phyloP scores from a whole-genome alignment of 2,329 filamentous ascomycete species.

The Monosporascus sp. region DNA sequence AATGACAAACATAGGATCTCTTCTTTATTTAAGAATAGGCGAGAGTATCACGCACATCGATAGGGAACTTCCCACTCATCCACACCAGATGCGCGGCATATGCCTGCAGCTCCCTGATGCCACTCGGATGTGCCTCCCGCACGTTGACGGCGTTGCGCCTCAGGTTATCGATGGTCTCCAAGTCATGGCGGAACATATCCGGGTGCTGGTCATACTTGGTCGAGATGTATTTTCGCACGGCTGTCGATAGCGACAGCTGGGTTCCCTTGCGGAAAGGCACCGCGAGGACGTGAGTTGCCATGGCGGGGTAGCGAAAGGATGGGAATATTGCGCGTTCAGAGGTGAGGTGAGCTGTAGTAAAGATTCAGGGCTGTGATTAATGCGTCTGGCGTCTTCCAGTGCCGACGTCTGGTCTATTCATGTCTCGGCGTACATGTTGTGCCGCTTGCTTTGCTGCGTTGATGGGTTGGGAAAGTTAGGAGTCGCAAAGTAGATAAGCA shows the following conservation, averaged over 20 bases:
- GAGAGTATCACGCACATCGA: constrained; percentile 59
- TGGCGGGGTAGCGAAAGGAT: too few relatives aligned
- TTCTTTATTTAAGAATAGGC: constrained; percentile 1
- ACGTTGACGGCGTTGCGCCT: constrained; percentile 84
- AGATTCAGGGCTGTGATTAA: too few relatives aligned
- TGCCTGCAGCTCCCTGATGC: constrained; percentile 78
- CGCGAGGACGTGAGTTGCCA: constrained; percentile 53
- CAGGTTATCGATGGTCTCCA: constrained; percentile 75
- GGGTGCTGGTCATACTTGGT: constrained; percentile 98
- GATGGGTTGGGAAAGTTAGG: too few relatives aligned
- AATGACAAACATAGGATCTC: too few relatives aligned
- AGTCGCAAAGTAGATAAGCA: too few relatives aligned
- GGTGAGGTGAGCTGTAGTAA: too few relatives aligned
- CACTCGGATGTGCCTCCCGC: constrained; percentile 80
- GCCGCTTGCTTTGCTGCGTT: too few relatives aligned
- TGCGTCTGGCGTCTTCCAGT: too few relatives aligned
- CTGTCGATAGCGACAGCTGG: constrained; percentile 69
- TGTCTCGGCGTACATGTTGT: too few relatives aligned
- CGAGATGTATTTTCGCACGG: constrained; percentile 93
- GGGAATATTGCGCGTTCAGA: too few relatives aligned
- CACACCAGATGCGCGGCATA: constrained; percentile 92
- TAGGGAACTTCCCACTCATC: constrained; percentile 92
- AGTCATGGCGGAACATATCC: constrained; percentile 89
- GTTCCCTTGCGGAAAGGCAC: constrained; percentile 86
- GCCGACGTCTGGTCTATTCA: too few relatives aligned